Percentiles rank a stretch among this genome's conserved stretches.
Conservation (phyloP, 1,139 yeast species). For the Tardiomyces depauwii region DNA sequence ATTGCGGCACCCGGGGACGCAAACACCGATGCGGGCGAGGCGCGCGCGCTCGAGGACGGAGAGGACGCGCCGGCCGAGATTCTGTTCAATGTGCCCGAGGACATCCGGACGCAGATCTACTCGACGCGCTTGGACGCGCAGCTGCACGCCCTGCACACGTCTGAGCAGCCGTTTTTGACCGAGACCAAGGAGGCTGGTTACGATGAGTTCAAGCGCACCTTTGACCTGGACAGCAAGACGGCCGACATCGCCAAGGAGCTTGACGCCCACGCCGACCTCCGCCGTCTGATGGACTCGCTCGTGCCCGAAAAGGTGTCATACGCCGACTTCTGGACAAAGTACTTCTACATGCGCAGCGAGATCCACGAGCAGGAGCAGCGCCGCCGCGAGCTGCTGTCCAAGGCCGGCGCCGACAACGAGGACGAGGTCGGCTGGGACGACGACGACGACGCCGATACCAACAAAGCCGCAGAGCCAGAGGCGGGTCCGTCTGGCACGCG, state of each 20-base stretch:
- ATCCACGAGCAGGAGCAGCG: conserved; percentile 54
- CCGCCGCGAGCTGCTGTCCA: conserved; percentile 49
- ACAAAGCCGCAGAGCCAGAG: conserved; percentile 4
- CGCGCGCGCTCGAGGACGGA: conserved; percentile 15
- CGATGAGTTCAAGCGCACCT: conserved; percentile 23
- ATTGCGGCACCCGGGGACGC: conserved; percentile 25
- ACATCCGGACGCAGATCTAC: conserved; percentile 27
- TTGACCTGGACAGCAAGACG: conserved; percentile 42
- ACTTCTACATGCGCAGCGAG: conserved; percentile 44
- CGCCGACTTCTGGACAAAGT: conserved; percentile 64
- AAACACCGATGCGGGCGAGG: conserved; percentile 5
- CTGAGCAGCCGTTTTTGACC: conserved; percentile 33
- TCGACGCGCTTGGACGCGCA: conserved; percentile 52
- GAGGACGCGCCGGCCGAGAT: conserved; percentile 29
- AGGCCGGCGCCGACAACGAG: conserved; percentile 29
- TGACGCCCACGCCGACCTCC: conserved; percentile 41
- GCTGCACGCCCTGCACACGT: conserved; percentile 38
- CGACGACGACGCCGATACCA: conserved; percentile 33
- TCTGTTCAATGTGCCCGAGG: conserved; percentile 34
- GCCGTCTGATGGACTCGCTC: conserved; percentile 46
- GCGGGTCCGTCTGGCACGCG: conserved; percentile 4
- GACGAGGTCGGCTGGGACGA: conserved; percentile 26
- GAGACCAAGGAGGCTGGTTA: conserved; percentile 22
- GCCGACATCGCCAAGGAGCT: conserved; percentile 41
- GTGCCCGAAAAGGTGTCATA: conserved; percentile 58